These are phyloP conservation scores for Penicillium manginii DNA, from an alignment of 495 filamentous ascomycete genomes.

Conservation along the genomic window DNA sequence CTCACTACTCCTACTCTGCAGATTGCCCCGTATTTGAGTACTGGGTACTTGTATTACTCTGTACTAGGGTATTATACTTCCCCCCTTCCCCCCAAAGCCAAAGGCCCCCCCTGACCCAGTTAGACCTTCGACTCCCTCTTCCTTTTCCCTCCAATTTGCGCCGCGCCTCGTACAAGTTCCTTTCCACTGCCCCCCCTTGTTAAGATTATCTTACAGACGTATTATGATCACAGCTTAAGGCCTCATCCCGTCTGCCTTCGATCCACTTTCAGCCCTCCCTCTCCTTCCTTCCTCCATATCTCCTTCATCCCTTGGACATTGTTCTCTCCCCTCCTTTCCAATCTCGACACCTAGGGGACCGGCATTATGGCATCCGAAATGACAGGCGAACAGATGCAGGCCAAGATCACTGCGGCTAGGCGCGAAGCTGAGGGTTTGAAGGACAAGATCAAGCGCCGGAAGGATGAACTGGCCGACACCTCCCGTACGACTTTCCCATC, in stretches of 20 bases:
- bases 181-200: conserved; percentile 9
- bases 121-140: conserved; percentile 18
- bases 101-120: conserved; percentile 21
- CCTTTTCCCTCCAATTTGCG: conserved; percentile 16
- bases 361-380: conserved; percentile 63
- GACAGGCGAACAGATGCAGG: conserved; percentile 75
- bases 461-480: conserved; percentile 98
- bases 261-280: conserved; percentile 12
- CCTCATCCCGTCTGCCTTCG: conserved; percentile 17
- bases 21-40: background rate
- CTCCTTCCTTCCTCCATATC: conserved; percentile 15
- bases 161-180: conserved; percentile 16
- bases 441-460: conserved; percentile 98
- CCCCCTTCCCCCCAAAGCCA: background rate
- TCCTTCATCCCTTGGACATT: conserved; percentile 17
- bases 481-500: conserved; percentile 71
- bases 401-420: conserved; percentile 92
- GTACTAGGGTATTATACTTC: conserved; percentile 15
- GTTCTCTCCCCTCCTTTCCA: conserved; percentile 18
- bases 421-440: conserved; percentile 98
- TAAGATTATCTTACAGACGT: conserved; percentile 14
- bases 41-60: background rate
- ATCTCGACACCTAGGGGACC: conserved; percentile 34
- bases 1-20: no score
- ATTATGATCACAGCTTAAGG: conserved; percentile 30